phyloP scores from a whole-genome alignment of 805 yeast species.

The Alloascoidea africana region DNA sequence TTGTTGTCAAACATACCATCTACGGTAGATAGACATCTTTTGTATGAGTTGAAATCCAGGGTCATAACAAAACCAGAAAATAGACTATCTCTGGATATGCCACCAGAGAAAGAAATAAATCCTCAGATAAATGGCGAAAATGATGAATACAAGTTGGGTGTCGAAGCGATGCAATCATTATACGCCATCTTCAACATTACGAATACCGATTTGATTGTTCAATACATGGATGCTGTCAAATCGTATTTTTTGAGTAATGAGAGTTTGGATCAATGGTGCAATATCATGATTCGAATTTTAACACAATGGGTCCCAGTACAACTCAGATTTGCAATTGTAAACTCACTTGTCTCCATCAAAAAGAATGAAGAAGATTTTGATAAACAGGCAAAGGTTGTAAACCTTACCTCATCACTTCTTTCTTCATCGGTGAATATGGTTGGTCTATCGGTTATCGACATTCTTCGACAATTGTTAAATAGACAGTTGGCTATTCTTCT shows the following conservation, averaged over 20 bases:
- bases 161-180: constrained; percentile 24
- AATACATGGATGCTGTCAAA: constrained; percentile 38
- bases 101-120: too few relatives aligned
- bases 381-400: constrained; percentile 25
- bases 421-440: constrained; percentile 70
- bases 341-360: constrained; percentile 25
- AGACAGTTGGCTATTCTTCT: constrained; percentile 2
- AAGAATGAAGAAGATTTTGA: constrained; percentile 10
- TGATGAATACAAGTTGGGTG: neutral
- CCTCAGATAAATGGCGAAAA: too few relatives aligned
- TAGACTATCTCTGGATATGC: constrained; percentile 1
- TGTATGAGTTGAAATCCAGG: too few relatives aligned
- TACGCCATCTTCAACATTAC: constrained; percentile 48
- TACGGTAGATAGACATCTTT: too few relatives aligned
- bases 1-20: too few relatives aligned
- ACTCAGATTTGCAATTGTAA: constrained; percentile 48
- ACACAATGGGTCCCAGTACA: constrained; percentile 75
- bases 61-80: too few relatives aligned
- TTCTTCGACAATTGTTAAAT: constrained; percentile 39
- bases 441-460: constrained; percentile 76
- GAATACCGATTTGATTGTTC: constrained; percentile 41
- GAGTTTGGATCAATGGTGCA: constrained; percentile 30
- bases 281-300: constrained; percentile 42
- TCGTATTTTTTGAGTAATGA: constrained; percentile 22
- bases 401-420: constrained; percentile 41